These are phyloP conservation scores for Aegle marmelos DNA, from an alignment of 345 rosid species.

Conservation along the genomic window DNA sequence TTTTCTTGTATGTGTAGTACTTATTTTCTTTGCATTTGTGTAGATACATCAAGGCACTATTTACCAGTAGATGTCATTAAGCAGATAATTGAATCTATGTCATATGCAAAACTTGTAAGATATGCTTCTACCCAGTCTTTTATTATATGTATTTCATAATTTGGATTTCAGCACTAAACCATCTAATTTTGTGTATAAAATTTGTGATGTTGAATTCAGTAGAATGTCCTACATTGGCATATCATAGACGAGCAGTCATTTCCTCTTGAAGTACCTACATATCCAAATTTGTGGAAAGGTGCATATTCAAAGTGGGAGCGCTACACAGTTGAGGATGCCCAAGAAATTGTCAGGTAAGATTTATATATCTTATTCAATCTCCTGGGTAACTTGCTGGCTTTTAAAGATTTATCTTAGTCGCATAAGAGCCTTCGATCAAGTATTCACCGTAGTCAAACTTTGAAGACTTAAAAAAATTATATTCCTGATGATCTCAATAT, in stretches of 20 bases:
- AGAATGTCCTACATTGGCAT: slow-evolving; percentile 99
- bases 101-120: slow-evolving; percentile 93
- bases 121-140: slow-evolving; percentile 13
- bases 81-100: slow-evolving; percentile 86
- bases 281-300: slow-evolving; percentile 88
- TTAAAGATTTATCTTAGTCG: background rate
- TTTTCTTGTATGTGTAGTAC: background rate
- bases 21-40: slow-evolving; percentile 17
- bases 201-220: slow-evolving; percentile 39
- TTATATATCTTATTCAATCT: slow-evolving; percentile 3
- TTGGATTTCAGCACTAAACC: slow-evolving; percentile 10
- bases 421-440: background rate
- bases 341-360: slow-evolving; percentile 77
- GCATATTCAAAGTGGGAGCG: slow-evolving; percentile 88
- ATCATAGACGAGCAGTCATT: slow-evolving; percentile 87
- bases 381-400: background rate
- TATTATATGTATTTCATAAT: slow-evolving; percentile 6
- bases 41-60: slow-evolving; percentile 95
- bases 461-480: background rate
- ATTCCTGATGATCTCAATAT: background rate
- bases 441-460: background rate
- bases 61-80: slow-evolving; percentile 72
- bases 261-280: slow-evolving; percentile 85
- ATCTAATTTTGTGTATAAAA: slow-evolving; percentile 9
- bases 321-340: slow-evolving; percentile 88